Evolutionary conservation across 306 rosid genomes (phyloP).

Genomic region (Datisca glomerata): DNA sequence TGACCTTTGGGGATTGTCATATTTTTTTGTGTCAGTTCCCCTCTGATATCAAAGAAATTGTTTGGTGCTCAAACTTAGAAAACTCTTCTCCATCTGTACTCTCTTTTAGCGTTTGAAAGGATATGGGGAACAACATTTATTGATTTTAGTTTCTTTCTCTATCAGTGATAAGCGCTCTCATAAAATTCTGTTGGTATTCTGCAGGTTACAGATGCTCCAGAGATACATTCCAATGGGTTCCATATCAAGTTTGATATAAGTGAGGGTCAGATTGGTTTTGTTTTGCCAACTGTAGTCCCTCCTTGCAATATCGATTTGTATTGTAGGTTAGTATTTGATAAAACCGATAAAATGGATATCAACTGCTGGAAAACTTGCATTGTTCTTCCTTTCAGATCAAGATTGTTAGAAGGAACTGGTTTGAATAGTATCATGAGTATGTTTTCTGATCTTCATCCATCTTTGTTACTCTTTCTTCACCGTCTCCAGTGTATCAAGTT

Average conservation of each 20-base stretch:
- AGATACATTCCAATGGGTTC: conserved; percentile 95
- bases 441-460: conserved; percentile 96
- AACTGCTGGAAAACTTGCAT: conserved; percentile 81
- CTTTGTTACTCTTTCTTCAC: conserved; percentile 85
- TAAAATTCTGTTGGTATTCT: too few relatives aligned
- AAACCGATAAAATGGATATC: conserved; percentile 24
- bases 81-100: too few relatives aligned
- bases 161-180: conserved; percentile 13
- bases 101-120: too few relatives aligned
- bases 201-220: conserved; percentile 95
- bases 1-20: too few relatives aligned
- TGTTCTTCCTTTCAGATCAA: conserved; percentile 76
- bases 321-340: conserved; percentile 44
- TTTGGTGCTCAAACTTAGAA: too few relatives aligned
- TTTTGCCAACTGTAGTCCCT: conserved; percentile 74
- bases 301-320: conserved; percentile 50
- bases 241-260: conserved; percentile 90
- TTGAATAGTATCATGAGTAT: conserved; percentile 46
- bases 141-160: not conserved
- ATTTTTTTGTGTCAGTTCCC: too few relatives aligned
- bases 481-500: conserved; percentile 75
- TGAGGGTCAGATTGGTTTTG: conserved; percentile 95
- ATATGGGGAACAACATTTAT: too few relatives aligned
- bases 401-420: conserved; percentile 37
- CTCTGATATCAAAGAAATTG: too few relatives aligned